phyloP scores from a whole-genome alignment of 768 basidiomycete species.

The Mycena belliarum region DNA sequence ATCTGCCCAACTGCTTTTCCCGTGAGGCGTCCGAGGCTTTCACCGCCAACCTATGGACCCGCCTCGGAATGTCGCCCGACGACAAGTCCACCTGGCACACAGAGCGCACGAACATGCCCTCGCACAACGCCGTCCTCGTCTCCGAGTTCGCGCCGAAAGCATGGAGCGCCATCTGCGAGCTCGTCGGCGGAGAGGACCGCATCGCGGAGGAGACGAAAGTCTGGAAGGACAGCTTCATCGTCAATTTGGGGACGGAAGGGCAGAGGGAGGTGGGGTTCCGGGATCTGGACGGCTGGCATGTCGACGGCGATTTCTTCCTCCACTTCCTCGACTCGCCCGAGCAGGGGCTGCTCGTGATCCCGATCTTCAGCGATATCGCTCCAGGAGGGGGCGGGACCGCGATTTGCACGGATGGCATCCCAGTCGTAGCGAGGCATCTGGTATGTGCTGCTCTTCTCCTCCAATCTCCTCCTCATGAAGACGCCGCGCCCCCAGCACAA shows the following conservation, averaged over 20 bases:
- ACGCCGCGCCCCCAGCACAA: slow-evolving; percentile 1
- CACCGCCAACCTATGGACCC: slow-evolving; percentile 52
- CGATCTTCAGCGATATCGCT: slow-evolving; percentile 58
- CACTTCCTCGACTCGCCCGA: slow-evolving; percentile 69
- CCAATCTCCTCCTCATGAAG: neutral
- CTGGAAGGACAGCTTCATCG: slow-evolving; percentile 65
- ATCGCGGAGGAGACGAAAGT: slow-evolving; percentile 46
- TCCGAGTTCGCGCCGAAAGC: slow-evolving; percentile 55
- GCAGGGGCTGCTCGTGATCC: slow-evolving; percentile 63
- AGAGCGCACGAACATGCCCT: slow-evolving; percentile 59
- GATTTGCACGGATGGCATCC: slow-evolving; percentile 61
- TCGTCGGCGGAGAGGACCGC: slow-evolving; percentile 60
- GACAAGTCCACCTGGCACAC: slow-evolving; percentile 56
- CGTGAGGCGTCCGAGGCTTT: slow-evolving; percentile 51
- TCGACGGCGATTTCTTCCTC: slow-evolving; percentile 62
- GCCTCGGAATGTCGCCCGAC: slow-evolving; percentile 51
- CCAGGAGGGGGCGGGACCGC: slow-evolving; percentile 59
- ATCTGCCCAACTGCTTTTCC: slow-evolving; percentile 54
- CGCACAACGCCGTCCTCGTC: slow-evolving; percentile 46
- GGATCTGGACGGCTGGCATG: slow-evolving; percentile 64
- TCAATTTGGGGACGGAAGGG: slow-evolving; percentile 56
- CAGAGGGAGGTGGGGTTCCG: slow-evolving; percentile 36
- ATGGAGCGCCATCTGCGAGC: slow-evolving; percentile 62
- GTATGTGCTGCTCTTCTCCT: slow-evolving; percentile 21
- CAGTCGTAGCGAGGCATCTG: slow-evolving; percentile 51